Conservation (phyloP, 1,284 basidiomycete genomes). For the Hymenochaete sp. region DNA sequence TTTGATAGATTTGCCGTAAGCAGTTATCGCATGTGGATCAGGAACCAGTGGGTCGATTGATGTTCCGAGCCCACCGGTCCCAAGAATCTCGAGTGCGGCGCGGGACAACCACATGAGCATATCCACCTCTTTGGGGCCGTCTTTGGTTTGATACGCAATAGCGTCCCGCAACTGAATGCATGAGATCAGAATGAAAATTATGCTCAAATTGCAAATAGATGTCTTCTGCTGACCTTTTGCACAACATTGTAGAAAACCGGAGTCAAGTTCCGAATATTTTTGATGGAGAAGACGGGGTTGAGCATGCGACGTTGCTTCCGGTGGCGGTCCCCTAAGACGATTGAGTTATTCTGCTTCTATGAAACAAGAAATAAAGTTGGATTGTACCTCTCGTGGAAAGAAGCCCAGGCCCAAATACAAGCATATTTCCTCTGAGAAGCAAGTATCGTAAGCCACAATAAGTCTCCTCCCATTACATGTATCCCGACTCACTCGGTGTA, state of each 20-base stretch:
- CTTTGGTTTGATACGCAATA: constrained; percentile 13
- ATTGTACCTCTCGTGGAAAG: constrained; percentile 15
- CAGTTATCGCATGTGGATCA: constrained; percentile 13
- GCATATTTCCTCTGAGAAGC: constrained; percentile 13
- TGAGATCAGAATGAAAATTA: neutral
- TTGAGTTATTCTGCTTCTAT: constrained; percentile 1
- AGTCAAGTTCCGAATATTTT: constrained; percentile 17
- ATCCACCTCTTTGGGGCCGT: constrained; percentile 14
- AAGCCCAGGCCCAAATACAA: constrained; percentile 17
- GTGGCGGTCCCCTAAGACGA: constrained; percentile 17
- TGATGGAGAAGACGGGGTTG: constrained; percentile 19
- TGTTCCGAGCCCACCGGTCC: constrained; percentile 16
- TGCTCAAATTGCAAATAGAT: constrained; percentile 3
- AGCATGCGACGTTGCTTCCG: constrained; percentile 18
- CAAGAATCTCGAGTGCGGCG: constrained; percentile 17
- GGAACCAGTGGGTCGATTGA: constrained; percentile 16
- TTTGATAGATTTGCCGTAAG: constrained; percentile 17
- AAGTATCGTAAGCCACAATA: neutral
- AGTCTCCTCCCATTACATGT: neutral
- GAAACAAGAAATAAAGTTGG: neutral
- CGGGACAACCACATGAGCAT: constrained; percentile 18
- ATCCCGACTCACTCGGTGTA: constrained; percentile 14
- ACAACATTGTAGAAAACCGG: constrained; percentile 16
- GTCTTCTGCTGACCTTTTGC: constrained; percentile 10
- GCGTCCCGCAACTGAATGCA: constrained; percentile 15